phyloP scores from a whole-genome alignment of 768 basidiomycete species.

The Mycena sanguinolenta region DNA sequence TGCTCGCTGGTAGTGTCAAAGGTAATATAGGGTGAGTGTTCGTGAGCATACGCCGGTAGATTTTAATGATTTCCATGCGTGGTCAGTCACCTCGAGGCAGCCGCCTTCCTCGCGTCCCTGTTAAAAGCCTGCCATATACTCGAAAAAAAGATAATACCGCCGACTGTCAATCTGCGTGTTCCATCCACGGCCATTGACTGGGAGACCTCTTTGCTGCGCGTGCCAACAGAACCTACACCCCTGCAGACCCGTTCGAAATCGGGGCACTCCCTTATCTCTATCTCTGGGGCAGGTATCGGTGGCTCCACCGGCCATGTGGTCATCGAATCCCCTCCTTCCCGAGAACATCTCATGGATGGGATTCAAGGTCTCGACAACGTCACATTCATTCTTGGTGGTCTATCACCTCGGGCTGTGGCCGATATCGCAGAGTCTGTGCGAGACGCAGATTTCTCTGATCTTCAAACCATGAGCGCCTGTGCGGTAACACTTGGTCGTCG shows the following conservation, averaged over 20 bases:
- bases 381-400: constrained; percentile 9
- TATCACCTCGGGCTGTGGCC: neutral
- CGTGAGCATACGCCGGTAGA: too few species aligned
- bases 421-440: neutral
- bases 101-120: too few species aligned
- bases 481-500: constrained; percentile 27
- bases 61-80: too few species aligned
- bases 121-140: constrained; percentile 49
- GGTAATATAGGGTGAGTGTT: neutral
- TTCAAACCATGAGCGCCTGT: neutral
- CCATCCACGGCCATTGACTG: constrained; percentile 34
- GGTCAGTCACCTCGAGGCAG: constrained; percentile 15
- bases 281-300: neutral
- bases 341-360: too few species aligned
- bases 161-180: constrained; percentile 43
- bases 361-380: too few species aligned
- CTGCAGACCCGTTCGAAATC: constrained; percentile 10
- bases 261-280: constrained; percentile 12
- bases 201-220: neutral
- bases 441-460: neutral
- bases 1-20: neutral
- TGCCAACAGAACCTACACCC: neutral
- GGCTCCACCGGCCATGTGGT: too few species aligned
- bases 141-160: constrained; percentile 43
- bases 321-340: too few species aligned